phyloP scores from a whole-genome alignment of 805 yeast species.

The Lipomyces sp. region DNA sequence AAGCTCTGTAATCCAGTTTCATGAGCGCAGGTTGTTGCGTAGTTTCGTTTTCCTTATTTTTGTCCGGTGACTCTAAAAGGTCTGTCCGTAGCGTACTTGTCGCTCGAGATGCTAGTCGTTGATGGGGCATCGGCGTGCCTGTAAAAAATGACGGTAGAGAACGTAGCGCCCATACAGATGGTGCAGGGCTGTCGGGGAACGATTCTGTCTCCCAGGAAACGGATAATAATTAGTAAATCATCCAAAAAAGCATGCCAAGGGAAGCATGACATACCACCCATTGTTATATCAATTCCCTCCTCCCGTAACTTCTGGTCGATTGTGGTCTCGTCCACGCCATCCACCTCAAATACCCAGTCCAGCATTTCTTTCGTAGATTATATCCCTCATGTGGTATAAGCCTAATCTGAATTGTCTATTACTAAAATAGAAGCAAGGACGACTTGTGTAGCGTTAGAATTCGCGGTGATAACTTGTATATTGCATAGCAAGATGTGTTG shows the following conservation, averaged over 20 bases:
- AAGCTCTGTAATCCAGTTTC: neutral
- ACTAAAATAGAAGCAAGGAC: neutral
- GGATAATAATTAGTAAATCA: neutral
- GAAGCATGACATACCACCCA: neutral
- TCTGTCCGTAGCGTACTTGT: no score
- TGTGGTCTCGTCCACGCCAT: constrained; percentile 16
- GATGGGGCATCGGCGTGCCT: constrained; percentile 30
- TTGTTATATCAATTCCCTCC: constrained; percentile 8
- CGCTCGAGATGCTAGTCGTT: no score
- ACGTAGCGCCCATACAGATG: constrained; percentile 30
- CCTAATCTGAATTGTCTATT: neutral
- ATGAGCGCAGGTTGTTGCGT: neutral
- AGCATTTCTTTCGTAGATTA: constrained; percentile 2
- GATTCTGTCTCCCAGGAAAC: constrained; percentile 1
- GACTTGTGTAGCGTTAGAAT: no score
- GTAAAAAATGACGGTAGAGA: constrained; percentile 28
- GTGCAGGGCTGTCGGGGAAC: constrained; percentile 25
- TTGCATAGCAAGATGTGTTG: no score
- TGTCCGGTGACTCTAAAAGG: neutral
- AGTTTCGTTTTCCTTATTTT: constrained; percentile 1
- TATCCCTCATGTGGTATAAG: neutral
- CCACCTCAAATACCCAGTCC: constrained; percentile 20
- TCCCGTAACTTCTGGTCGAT: constrained; percentile 9
- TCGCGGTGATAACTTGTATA: no score
- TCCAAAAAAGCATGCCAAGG: neutral